phyloP scores from a whole-genome alignment of 2,329 filamentous ascomycete species.

The Epichloe baconii region DNA sequence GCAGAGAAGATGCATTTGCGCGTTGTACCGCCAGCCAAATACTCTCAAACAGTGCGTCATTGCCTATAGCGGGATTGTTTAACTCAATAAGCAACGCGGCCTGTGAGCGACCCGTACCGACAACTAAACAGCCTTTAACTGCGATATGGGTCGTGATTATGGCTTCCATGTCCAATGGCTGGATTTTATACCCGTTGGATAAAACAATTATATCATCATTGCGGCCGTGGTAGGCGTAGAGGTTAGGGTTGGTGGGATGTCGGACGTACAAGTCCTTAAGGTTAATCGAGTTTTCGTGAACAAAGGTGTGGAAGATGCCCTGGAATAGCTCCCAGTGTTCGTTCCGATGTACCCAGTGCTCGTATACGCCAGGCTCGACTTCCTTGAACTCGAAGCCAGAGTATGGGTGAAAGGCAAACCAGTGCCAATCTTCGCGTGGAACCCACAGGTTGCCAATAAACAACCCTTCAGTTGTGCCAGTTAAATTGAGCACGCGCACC shows the following conservation, averaged over 20 bases:
- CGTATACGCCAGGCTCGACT: constrained; percentile 16
- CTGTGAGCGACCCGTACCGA: constrained; percentile 15
- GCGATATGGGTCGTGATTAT: constrained; percentile 14
- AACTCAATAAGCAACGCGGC: constrained; percentile 17
- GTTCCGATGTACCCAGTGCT: constrained; percentile 21
- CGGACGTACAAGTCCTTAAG: constrained; percentile 18
- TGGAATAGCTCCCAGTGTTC: constrained; percentile 17
- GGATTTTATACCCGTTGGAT: constrained; percentile 20
- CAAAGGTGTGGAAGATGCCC: constrained; percentile 22
- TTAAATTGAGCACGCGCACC: constrained; percentile 20
- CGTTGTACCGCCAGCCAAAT: constrained; percentile 31
- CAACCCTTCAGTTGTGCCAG: constrained; percentile 21
- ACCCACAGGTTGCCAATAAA: constrained; percentile 20
- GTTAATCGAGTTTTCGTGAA: constrained; percentile 13
- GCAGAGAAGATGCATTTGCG: constrained; percentile 26
- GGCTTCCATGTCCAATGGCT: constrained; percentile 17
- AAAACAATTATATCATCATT: constrained; percentile 19
- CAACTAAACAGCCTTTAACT: constrained; percentile 14
- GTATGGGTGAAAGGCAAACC: constrained; percentile 20
- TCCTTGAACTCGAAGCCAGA: constrained; percentile 23
- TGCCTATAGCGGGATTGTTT: constrained; percentile 9
- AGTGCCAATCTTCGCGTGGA: constrained; percentile 17
- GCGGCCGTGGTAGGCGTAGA: constrained; percentile 18
- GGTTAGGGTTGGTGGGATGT: constrained; percentile 15
- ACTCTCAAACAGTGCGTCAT: constrained; percentile 22